phyloP scores from a whole-genome alignment of 345 rosid species.

The Eucalyptus lansdowneana region DNA sequence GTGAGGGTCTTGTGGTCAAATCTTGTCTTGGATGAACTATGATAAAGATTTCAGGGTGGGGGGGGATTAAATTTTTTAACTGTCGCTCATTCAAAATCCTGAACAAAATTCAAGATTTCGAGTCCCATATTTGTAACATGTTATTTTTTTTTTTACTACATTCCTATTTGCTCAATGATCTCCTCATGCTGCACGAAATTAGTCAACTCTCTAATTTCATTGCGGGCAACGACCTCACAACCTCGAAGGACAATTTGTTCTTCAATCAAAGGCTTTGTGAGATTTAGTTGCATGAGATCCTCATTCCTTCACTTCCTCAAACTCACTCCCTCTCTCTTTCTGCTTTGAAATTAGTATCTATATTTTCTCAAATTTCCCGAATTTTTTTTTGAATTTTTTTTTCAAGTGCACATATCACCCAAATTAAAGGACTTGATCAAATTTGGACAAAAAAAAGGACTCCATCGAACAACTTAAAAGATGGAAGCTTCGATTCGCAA shows the following conservation, averaged over 20 bases:
- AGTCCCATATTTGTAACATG: background rate
- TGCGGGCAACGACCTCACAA: background rate
- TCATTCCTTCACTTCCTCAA: background rate
- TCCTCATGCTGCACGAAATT: background rate
- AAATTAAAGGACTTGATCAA: background rate
- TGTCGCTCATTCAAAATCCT: accelerated
- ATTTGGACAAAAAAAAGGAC: background rate
- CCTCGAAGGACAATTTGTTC: background rate
- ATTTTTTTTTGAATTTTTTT: background rate
- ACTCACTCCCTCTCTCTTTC: too few relatives aligned
- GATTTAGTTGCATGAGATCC: background rate
- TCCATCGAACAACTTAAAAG: background rate
- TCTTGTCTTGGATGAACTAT: background rate
- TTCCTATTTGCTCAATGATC: background rate
- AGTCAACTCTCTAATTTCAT: background rate
- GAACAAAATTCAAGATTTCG: background rate
- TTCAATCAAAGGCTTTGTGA: background rate
- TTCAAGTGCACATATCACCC: background rate
- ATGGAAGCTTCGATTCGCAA: background rate
- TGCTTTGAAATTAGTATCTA: too few relatives aligned
- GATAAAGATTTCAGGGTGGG: background rate
- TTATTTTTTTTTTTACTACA: background rate
- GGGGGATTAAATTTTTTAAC: background rate
- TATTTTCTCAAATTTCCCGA: background rate
- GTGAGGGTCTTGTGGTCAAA: background rate